Evolutionary conservation across 805 yeast genomes (phyloP).

Genomic region (Candida maris): DNA sequence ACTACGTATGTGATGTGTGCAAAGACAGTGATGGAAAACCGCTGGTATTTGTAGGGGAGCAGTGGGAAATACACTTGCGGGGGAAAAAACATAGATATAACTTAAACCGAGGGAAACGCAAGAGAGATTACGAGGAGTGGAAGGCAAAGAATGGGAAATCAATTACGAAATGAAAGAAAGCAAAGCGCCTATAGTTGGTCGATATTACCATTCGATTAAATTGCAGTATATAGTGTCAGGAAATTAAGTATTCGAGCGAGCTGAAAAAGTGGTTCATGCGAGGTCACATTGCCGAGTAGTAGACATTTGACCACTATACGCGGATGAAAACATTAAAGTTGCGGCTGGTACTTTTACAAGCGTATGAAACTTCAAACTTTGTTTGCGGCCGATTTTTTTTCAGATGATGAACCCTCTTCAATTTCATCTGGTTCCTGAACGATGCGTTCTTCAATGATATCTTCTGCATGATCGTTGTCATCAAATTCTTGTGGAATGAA

Average conservation of each 20-base stretch:
- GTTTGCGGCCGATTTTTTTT: conserved; percentile 12
- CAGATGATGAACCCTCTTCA: conserved; percentile 21
- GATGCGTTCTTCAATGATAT: conserved; percentile 34
- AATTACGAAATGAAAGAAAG: no score
- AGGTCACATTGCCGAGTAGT: no score
- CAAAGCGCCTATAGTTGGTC: no score
- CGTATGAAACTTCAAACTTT: no score
- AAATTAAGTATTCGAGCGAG: no score
- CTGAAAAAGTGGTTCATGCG: no score
- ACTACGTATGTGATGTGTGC: conserved; percentile 66
- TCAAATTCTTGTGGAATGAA: conserved; percentile 48
- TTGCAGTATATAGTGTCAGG: no score
- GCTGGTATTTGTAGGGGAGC: conserved; percentile 69
- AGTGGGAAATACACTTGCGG: conserved; percentile 62
- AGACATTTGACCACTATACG: no score
- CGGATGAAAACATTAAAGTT: neutral
- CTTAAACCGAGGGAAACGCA: conserved; percentile 43
- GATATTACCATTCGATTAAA: no score
- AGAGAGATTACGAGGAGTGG: conserved; percentile 50
- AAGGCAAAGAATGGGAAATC: conserved; percentile 17
- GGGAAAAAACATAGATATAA: conserved; percentile 68
- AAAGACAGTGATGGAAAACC: conserved; percentile 49
- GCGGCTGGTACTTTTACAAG: no score
- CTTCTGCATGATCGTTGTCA: conserved; percentile 40
- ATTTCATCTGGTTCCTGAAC: conserved; percentile 17